Percentiles rank a stretch among this genome's conserved stretches.
Conservation (phyloP, 495 filamentous ascomycete genomes). For the Lepraria neglecta region DNA sequence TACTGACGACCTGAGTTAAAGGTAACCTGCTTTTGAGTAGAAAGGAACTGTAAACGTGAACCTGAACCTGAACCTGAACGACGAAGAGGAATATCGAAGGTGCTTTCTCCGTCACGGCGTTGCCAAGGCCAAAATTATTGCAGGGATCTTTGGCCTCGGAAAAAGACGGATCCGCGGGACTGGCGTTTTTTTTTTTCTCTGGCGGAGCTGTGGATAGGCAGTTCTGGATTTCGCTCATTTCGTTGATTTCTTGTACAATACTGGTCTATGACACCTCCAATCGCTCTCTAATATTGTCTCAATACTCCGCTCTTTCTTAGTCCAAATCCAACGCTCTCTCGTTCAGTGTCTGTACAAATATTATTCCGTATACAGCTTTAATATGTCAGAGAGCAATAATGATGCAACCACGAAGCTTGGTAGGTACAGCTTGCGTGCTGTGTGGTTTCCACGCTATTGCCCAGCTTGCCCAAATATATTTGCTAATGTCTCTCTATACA, state of each 20-base stretch:
- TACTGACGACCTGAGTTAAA: no score
- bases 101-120: no score
- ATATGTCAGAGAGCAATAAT: constrained; percentile 15
- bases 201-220: constrained; percentile 1
- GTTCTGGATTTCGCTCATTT: not conserved
- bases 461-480: not conserved
- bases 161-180: constrained; percentile 14
- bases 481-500: not conserved
- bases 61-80: no score
- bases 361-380: not conserved
- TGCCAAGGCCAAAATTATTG: not conserved
- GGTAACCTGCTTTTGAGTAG: no score
- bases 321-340: not conserved
- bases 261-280: constrained; percentile 10
- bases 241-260: not conserved
- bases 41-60: no score
- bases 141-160: constrained; percentile 8
- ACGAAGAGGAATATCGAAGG: no score
- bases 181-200: constrained; percentile 1
- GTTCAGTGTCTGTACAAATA: not conserved
- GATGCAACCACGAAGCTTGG: constrained; percentile 10
- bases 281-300: constrained; percentile 8
- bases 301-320: not conserved
- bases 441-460: not conserved
- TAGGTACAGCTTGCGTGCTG: constrained; percentile 1